Evolutionary conservation across 805 yeast genomes (phyloP).

Genomic region (Kuraishia floccosa): DNA sequence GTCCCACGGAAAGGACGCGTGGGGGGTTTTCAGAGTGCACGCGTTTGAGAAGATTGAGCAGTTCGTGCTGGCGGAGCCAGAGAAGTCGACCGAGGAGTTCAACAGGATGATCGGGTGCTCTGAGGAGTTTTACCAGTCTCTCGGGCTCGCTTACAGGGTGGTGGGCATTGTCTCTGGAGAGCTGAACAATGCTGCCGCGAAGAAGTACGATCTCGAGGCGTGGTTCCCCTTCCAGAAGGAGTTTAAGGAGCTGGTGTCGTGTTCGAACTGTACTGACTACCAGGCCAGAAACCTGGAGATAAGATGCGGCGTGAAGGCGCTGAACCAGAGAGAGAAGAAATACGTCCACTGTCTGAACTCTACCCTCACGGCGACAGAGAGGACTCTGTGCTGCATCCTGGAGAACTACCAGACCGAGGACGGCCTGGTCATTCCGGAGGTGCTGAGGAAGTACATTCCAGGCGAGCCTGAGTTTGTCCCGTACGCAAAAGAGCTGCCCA

Average conservation of each 20-base stretch:
- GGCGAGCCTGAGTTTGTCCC: constrained; percentile 98
- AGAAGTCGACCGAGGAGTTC: constrained; percentile 95
- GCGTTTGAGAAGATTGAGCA: constrained; percentile 98
- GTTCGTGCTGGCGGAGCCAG: constrained; percentile 93
- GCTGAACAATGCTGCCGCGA: constrained; percentile 97
- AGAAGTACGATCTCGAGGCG: constrained; percentile 97
- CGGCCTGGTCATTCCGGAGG: constrained; percentile 90
- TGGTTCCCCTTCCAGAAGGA: constrained; percentile 99
- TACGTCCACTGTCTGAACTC: constrained; percentile 98
- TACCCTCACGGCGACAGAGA: constrained; percentile 94
- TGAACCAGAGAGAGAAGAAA: constrained; percentile 91
- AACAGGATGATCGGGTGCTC: constrained; percentile 88
- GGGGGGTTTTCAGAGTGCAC: constrained; percentile 99
- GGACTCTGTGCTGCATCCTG: constrained; percentile 93
- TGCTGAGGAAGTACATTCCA: constrained; percentile 90
- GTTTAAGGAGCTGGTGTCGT: constrained; percentile 94
- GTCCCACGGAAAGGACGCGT: constrained; percentile 97
- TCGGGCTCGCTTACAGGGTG: constrained; percentile 91
- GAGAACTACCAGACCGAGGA: constrained; percentile 98
- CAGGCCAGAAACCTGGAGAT: constrained; percentile 98
- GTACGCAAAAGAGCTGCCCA: constrained; percentile 81
- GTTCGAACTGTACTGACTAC: constrained; percentile 98
- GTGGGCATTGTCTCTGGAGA: constrained; percentile 98
- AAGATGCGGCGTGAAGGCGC: constrained; percentile 95
- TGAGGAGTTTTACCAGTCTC: constrained; percentile 87